Percentiles rank a stretch among this genome's conserved stretches.
Conservation (phyloP, 208 protist genomes). For the Wallacemonas sp. region DNA sequence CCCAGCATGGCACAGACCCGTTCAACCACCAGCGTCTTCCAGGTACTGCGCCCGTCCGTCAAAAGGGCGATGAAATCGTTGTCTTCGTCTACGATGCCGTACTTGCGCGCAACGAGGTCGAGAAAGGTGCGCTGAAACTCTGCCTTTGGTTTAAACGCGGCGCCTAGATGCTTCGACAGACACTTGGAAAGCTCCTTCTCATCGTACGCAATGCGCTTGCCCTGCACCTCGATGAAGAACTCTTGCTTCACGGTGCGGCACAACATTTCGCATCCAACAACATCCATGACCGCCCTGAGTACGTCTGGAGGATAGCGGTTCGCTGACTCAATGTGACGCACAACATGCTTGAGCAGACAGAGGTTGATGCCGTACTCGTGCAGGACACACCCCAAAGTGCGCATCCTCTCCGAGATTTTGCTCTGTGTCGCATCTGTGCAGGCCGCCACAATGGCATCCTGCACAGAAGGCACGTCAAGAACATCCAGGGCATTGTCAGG, state of each 20-base stretch:
- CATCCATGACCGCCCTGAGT: slow-evolving; percentile 19
- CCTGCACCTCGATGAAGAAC: slow-evolving; percentile 83
- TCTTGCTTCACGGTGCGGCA: slow-evolving; percentile 77
- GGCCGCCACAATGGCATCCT: slow-evolving; percentile 38
- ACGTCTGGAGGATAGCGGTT: slow-evolving; percentile 9
- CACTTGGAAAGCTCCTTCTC: slow-evolving; percentile 36
- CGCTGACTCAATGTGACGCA: slow-evolving; percentile 23
- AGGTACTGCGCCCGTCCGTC: slow-evolving; percentile 31
- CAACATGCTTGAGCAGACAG: slow-evolving; percentile 77
- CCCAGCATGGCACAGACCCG: slow-evolving; percentile 67
- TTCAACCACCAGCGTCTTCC: slow-evolving; percentile 47
- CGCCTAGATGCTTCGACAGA: slow-evolving; percentile 59
- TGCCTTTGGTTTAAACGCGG: slow-evolving; percentile 34
- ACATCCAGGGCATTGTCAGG: slow-evolving; percentile 57
- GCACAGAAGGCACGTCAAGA: slow-evolving; percentile 34
- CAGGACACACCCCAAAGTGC: slow-evolving; percentile 23
- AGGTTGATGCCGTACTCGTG: slow-evolving; percentile 79
- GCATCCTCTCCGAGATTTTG: slow-evolving; percentile 22
- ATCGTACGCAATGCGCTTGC: slow-evolving; percentile 80
- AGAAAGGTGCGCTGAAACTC: slow-evolving; percentile 57
- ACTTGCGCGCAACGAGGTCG: slow-evolving; percentile 64
- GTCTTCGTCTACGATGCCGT: slow-evolving; percentile 73
- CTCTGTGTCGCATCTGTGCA: slow-evolving; percentile 13
- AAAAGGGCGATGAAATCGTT: slow-evolving; percentile 50
- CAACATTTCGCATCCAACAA: slow-evolving; percentile 74